Percentiles rank a stretch among this genome's conserved stretches.
These are phyloP conservation scores for Phytopythium kandeliae DNA, from an alignment of 352 stramenopile genomes.

Conservation along the genomic window DNA sequence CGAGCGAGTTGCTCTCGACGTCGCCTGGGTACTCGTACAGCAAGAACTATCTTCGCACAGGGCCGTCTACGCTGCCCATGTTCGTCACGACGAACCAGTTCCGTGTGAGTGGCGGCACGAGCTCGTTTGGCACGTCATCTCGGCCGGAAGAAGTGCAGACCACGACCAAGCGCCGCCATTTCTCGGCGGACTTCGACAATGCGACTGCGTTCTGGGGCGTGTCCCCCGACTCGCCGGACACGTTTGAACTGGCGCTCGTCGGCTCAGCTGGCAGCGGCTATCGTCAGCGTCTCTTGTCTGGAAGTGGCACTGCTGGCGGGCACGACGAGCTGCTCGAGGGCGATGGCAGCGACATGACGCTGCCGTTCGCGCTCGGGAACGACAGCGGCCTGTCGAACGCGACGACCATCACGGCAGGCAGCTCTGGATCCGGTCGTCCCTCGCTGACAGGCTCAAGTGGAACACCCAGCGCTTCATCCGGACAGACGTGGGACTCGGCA, in stretches of 20 bases:
- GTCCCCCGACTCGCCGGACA: constrained; percentile 58
- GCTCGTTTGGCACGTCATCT: neutral
- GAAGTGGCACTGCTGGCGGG: constrained; percentile 14
- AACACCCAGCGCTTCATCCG: constrained; percentile 9
- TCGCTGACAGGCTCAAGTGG: constrained; percentile 15
- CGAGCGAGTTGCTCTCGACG: constrained; percentile 59
- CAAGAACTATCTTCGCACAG: constrained; percentile 52
- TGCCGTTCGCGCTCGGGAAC: constrained; percentile 67
- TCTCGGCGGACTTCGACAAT: constrained; percentile 62
- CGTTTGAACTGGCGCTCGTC: constrained; percentile 50
- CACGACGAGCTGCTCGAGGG: constrained; percentile 16
- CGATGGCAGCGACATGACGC: constrained; percentile 26
- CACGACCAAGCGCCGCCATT: constrained; percentile 30
- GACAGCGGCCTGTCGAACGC: constrained; percentile 23
- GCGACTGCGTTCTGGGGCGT: constrained; percentile 53
- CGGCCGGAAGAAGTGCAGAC: constrained; percentile 6
- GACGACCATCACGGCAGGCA: constrained; percentile 44
- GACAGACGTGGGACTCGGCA: constrained; percentile 33
- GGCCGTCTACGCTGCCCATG: constrained; percentile 37
- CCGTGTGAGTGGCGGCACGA: constrained; percentile 20
- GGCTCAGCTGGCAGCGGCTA: constrained; percentile 14
- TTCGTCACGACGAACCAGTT: constrained; percentile 56
- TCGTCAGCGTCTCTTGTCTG: constrained; percentile 42
- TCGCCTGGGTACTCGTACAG: constrained; percentile 70
- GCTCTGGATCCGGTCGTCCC: constrained; percentile 16